Evolutionary conservation across 495 filamentous ascomycete genomes (phyloP).

Genomic region (Neurospora sp.): DNA sequence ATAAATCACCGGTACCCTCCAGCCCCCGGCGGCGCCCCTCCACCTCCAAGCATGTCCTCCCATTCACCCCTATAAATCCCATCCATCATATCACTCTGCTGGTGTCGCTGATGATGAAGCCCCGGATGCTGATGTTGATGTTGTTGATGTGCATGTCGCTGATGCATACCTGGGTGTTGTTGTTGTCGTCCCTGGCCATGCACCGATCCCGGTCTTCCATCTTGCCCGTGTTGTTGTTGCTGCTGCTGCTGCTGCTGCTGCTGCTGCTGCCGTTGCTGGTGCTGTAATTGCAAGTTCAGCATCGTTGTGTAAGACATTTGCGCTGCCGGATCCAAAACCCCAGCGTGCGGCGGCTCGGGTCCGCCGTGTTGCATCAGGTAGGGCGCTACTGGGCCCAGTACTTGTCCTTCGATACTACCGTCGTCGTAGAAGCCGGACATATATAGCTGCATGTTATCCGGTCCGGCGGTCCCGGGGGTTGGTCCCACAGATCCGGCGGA

Average conservation of each 20-base stretch:
- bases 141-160: slow-evolving; percentile 5
- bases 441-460: slow-evolving; percentile 29
- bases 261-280: not conserved
- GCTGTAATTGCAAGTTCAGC: slow-evolving; percentile 2
- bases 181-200: slow-evolving; percentile 1
- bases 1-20: not conserved
- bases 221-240: not conserved
- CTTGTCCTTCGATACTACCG: slow-evolving; percentile 30
- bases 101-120: slow-evolving; percentile 19
- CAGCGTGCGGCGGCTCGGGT: slow-evolving; percentile 13
- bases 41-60: slow-evolving; percentile 16
- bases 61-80: slow-evolving; percentile 24
- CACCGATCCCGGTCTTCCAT: not conserved
- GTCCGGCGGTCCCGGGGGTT: not conserved
- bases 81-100: slow-evolving; percentile 30
- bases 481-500: not conserved
- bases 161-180: slow-evolving; percentile 9
- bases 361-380: slow-evolving; percentile 32
- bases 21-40: not conserved
- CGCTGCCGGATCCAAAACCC: slow-evolving; percentile 19
- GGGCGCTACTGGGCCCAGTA: slow-evolving; percentile 35
- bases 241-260: not conserved
- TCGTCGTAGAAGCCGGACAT: slow-evolving; percentile 34
- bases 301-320: slow-evolving; percentile 27
- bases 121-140: slow-evolving; percentile 8